Conservation (phyloP, 1,139 yeast genomes). For the Blastobotrys malaysiensis region DNA sequence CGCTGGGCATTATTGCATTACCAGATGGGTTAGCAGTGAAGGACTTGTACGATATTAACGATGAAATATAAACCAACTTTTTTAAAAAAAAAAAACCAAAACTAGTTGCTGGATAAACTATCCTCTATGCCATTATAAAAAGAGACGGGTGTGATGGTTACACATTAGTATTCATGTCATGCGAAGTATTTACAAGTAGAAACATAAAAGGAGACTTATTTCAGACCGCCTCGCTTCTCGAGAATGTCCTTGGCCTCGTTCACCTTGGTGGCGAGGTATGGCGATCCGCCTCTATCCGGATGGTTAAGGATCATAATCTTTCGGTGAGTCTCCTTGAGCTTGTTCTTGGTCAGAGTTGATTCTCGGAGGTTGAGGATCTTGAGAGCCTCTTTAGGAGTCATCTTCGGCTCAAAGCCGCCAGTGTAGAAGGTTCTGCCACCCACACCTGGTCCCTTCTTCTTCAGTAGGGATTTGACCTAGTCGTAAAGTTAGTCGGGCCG, state of each 20-base stretch:
- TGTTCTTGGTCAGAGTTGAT: slow-evolving; percentile 65
- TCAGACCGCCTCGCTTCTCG: slow-evolving; percentile 52
- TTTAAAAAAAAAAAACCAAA: no score
- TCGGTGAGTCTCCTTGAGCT: slow-evolving; percentile 88
- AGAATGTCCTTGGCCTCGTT: slow-evolving; percentile 95
- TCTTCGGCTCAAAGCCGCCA: slow-evolving; percentile 87
- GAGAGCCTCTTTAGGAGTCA: slow-evolving; percentile 87
- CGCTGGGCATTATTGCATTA: no score
- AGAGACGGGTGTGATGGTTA: neutral
- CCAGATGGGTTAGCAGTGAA: no score
- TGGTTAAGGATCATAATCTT: slow-evolving; percentile 90
- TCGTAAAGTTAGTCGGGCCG: slow-evolving; percentile 23
- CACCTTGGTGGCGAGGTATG: slow-evolving; percentile 90
- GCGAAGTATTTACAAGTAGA: slow-evolving; percentile 4
- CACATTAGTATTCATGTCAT: neutral
- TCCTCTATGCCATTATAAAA: no score
- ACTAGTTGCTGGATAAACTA: no score
- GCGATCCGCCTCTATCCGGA: slow-evolving; percentile 97
- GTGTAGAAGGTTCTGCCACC: slow-evolving; percentile 67
- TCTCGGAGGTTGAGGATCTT: slow-evolving; percentile 83
- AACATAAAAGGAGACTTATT: slow-evolving; percentile 2
- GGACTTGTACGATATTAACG: no score
- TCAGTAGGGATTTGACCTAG: slow-evolving; percentile 59
- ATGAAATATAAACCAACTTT: no score
- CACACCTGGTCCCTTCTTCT: slow-evolving; percentile 65